A percentile compares a stretch with the other conserved stretches of the same genome.
phyloP scores from a whole-genome alignment of 169 alveolate species.

The Prorocentrum cordatum region DNA sequence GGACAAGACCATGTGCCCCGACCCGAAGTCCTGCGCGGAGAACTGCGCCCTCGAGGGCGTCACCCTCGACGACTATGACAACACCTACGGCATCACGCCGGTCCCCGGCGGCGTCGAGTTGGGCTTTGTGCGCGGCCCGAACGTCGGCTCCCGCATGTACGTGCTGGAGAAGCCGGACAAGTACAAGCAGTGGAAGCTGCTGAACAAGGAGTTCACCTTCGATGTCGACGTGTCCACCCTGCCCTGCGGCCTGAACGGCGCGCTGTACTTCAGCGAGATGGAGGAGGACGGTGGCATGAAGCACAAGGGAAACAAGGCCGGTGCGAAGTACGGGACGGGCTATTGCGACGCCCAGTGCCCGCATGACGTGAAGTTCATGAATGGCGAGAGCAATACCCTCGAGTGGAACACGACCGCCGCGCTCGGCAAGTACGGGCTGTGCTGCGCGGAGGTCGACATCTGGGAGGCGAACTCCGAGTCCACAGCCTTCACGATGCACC shows the following conservation, averaged over 20 bases:
- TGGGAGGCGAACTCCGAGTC: constrained; percentile 65
- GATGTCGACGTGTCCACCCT: constrained; percentile 20
- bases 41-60: constrained; percentile 29
- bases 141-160: constrained; percentile 11
- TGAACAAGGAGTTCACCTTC: constrained; percentile 30
- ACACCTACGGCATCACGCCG: constrained; percentile 28
- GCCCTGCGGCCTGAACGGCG: constrained; percentile 49
- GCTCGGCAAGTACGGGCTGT: not conserved
- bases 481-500: constrained; percentile 49
- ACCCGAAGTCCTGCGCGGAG: constrained; percentile 5
- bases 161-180: not conserved
- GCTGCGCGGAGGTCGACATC: constrained; percentile 49
- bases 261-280: constrained; percentile 48
- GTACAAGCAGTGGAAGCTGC: constrained; percentile 22
- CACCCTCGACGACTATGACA: not conserved
- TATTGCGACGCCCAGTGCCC: constrained; percentile 61
- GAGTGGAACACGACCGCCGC: not conserved
- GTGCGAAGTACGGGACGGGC: constrained; percentile 50
- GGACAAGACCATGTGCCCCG: constrained; percentile 34
- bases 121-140: constrained; percentile 12
- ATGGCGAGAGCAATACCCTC: not conserved
- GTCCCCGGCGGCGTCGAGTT: constrained; percentile 4
- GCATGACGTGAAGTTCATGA: constrained; percentile 33
- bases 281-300: constrained; percentile 6
- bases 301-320: not conserved